Base-by-base conservation (phyloP, 2,329 filamentous ascomycete genomes). In the Trichoderma aggressivum region DNA sequence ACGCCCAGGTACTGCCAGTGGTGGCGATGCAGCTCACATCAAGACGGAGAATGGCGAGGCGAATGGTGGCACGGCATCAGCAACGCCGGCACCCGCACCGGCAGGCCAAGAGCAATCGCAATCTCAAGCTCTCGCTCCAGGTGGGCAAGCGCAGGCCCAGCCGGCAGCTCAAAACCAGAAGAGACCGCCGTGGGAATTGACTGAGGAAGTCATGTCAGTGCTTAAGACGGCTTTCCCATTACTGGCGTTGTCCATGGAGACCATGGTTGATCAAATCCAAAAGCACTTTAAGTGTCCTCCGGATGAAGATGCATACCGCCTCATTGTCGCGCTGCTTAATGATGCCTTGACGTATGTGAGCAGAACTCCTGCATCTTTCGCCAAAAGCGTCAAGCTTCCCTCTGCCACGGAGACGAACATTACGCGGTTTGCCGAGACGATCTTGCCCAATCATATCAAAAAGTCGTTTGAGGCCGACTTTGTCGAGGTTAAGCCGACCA, bases 221-320 rank as follows among this genome's bases (percentile, higher is more conserved):
- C 89, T 99, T 68, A 98, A 99, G 86, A 98, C 96, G 7, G 94
- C 95, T 0, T 99, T 98, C 85, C 96, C 96, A 28, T 87, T 99
- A 21, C 88, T 99, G 76, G 96, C 97, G 11, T 85, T 98, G 56
- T 98, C 95, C 0, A 98, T 99, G 96, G 96, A 99, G 83, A 97
- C 95, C 0, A 99, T 98, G 94, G 94, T 98, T 34, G 96, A 99
- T 79, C 95, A 98, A 82, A 97, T 99, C 72, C 92, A 96, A 81
- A 98, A 98, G 85, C 92, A 98, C 82, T 99, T 99, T 88, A 99
- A 99, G 83, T 98, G 96, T 77, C 95, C 95, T 16, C 95, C 95
- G 0, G 96, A 99, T 77, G 96, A 99, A 80, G 96, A 99, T 83
- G 97, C 96, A 2, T 98, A 98, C 81, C 89, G 96, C 63, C 86